These are phyloP conservation scores for Pisolithus albus DNA, from an alignment of 768 basidiomycete species.

Conservation along the genomic window DNA sequence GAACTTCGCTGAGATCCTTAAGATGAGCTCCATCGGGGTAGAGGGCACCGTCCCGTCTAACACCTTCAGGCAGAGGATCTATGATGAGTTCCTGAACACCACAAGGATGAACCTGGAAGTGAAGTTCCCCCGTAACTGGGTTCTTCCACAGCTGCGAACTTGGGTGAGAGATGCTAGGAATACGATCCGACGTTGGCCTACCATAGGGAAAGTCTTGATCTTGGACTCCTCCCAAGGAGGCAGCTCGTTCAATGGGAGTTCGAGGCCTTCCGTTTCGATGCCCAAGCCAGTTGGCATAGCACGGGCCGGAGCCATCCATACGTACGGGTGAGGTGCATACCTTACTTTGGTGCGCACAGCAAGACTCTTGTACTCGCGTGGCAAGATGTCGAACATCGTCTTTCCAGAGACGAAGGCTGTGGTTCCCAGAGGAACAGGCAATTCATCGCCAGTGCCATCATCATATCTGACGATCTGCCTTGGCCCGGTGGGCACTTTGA, in stretches of 20 bases:
- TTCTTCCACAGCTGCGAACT: constrained; percentile 78
- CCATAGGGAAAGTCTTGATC: constrained; percentile 66
- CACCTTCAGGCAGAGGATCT: constrained; percentile 61
- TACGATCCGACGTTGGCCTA: constrained; percentile 18
- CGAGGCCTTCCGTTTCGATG: constrained; percentile 71
- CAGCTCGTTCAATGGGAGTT: constrained; percentile 58
- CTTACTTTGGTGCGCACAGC: constrained; percentile 69
- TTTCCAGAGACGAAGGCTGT: constrained; percentile 79
- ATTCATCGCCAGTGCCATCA: constrained; percentile 81
- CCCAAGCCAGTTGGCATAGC: constrained; percentile 77
- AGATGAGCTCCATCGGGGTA: constrained; percentile 81
- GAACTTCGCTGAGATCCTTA: constrained; percentile 63
- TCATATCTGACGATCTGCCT: constrained; percentile 68
- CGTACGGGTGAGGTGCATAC: constrained; percentile 83
- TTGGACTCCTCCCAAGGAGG: constrained; percentile 78
- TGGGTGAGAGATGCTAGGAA: not conserved
- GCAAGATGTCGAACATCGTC: constrained; percentile 78
- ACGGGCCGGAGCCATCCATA: constrained; percentile 81
- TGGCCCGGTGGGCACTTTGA: constrained; percentile 61
- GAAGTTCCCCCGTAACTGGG: constrained; percentile 72
- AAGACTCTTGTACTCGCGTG: constrained; percentile 65
- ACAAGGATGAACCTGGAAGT: constrained; percentile 89
- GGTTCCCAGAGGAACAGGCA: constrained; percentile 77
- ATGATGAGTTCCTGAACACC: constrained; percentile 62
- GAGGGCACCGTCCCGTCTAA: constrained; percentile 52